Evolutionary conservation across 2,329 filamentous ascomycete genomes (phyloP).

Genomic region (Thielaviopsis ethacetica): DNA sequence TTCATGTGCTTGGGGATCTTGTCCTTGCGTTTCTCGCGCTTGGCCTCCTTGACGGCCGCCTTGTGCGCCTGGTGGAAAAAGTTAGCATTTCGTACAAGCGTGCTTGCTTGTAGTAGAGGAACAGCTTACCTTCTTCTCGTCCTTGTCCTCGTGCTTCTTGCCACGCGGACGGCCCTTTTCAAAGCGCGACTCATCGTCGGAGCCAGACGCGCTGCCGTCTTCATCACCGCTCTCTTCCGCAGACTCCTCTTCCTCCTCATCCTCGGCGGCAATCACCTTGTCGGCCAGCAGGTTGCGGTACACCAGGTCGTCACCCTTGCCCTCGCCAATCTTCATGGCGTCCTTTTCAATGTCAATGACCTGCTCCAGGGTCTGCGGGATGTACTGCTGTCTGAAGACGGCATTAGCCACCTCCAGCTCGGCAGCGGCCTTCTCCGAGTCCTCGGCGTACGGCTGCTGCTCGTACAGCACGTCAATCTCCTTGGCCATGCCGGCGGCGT

Average conservation of each 20-base stretch:
- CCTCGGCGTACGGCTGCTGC: slow-evolving; percentile 31
- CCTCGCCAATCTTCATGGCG: slow-evolving; percentile 56
- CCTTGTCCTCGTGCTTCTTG: slow-evolving; percentile 80
- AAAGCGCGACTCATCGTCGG: slow-evolving; percentile 38
- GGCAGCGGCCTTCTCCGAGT: slow-evolving; percentile 33
- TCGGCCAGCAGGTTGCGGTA: slow-evolving; percentile 74
- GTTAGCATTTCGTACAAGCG: background rate
- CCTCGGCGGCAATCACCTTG: slow-evolving; percentile 31
- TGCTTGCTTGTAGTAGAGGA: background rate
- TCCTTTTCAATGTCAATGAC: slow-evolving; percentile 95
- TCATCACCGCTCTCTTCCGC: slow-evolving; percentile 25
- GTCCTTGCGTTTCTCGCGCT: slow-evolving; percentile 78
- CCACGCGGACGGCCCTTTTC: slow-evolving; percentile 57
- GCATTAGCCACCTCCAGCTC: slow-evolving; percentile 67
- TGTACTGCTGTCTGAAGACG: slow-evolving; percentile 91
- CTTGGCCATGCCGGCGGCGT: slow-evolving; percentile 43
- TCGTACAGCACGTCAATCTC: slow-evolving; percentile 53
- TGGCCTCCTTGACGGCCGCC: slow-evolving; percentile 81
- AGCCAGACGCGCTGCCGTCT: slow-evolving; percentile 27
- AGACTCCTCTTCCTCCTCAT: slow-evolving; percentile 21
- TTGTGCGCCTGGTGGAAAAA: slow-evolving; percentile 52
- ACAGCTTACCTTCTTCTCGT: slow-evolving; percentile 53
- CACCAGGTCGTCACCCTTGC: slow-evolving; percentile 60
- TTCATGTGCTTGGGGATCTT: slow-evolving; percentile 97
- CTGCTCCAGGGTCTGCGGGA: slow-evolving; percentile 87